A percentile compares a stretch with the other conserved stretches of the same genome.
phyloP scores from a whole-genome alignment of 768 basidiomycete genomes.

The Clavulina sp. region DNA sequence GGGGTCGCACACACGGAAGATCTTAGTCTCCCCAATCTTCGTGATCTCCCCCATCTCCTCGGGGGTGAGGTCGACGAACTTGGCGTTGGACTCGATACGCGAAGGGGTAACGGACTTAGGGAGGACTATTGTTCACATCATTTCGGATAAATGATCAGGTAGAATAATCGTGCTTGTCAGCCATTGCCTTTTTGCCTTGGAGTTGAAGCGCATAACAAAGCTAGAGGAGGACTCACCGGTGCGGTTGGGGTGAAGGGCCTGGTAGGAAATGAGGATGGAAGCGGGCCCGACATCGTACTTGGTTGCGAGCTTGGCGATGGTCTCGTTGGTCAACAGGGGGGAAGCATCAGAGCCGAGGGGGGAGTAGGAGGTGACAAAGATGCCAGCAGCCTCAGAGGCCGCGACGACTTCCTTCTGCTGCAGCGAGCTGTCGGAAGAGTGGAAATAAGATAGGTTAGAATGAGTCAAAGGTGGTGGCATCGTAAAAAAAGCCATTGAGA shows the following conservation, averaged over 20 bases:
- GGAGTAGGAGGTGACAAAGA: slow-evolving; percentile 47
- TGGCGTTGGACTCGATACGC: slow-evolving; percentile 30
- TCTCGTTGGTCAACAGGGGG: slow-evolving; percentile 14
- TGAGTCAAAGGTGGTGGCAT: slow-evolving; percentile 35
- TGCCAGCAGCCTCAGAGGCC: slow-evolving; percentile 48
- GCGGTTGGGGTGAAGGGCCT: not conserved
- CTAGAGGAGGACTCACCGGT: slow-evolving; percentile 6
- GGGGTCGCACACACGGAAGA: slow-evolving; percentile 50
- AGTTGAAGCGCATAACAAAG: slow-evolving; percentile 1
- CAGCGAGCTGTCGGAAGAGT: slow-evolving; percentile 20
- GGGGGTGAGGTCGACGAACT: slow-evolving; percentile 39
- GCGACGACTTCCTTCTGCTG: slow-evolving; percentile 30
- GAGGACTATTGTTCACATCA: slow-evolving; percentile 16
- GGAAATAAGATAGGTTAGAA: slow-evolving; percentile 38
- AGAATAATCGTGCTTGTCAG: too few species aligned
- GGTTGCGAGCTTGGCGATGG: slow-evolving; percentile 16
- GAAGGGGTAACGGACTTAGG: slow-evolving; percentile 17
- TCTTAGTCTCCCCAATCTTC: slow-evolving; percentile 38
- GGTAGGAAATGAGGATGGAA: slow-evolving; percentile 13
- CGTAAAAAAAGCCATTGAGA: not conserved
- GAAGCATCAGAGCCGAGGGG: slow-evolving; percentile 38
- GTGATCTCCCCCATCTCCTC: slow-evolving; percentile 44
- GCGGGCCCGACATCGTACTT: slow-evolving; percentile 12
- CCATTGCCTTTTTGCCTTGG: too few species aligned
- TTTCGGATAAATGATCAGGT: too few species aligned